Evolutionary conservation across 1,284 basidiomycete genomes (phyloP).

Genomic region (Cystobasidiaceae sp.): DNA sequence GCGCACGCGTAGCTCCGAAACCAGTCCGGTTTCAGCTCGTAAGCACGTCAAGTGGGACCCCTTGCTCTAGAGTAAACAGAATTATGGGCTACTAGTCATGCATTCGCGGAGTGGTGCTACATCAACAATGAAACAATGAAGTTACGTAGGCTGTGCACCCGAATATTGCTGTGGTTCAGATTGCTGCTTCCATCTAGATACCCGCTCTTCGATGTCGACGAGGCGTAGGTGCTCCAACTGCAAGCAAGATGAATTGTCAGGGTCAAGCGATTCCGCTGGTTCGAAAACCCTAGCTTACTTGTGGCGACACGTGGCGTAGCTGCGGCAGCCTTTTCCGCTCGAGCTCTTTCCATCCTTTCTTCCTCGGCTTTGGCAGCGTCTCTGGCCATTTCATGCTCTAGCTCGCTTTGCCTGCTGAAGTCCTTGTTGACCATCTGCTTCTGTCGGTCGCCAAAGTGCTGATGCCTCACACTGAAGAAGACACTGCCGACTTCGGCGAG

Average conservation of each 20-base stretch:
- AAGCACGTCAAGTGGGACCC: no score
- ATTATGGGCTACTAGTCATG: no score
- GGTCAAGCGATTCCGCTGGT: no score
- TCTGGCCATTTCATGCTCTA: conserved; percentile 55
- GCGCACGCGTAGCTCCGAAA: no score
- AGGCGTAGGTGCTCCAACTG: conserved; percentile 28
- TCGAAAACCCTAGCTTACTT: conserved; percentile 12
- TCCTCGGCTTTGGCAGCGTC: conserved; percentile 28
- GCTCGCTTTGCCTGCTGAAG: conserved; percentile 79
- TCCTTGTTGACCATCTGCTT: conserved; percentile 73
- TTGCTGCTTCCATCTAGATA: neutral
- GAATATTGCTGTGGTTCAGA: neutral
- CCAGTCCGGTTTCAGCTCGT: no score
- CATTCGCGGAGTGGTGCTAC: no score
- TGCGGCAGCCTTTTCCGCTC: conserved; percentile 37
- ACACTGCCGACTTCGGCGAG: conserved; percentile 53
- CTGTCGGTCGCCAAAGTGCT: conserved; percentile 75
- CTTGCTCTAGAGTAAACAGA: no score
- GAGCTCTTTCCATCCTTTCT: conserved; percentile 35
- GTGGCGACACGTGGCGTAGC: conserved; percentile 39
- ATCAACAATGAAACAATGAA: no score
- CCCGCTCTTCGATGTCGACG: conserved; percentile 9
- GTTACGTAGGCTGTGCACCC: neutral
- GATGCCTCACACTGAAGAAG: conserved; percentile 38
- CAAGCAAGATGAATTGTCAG: neutral